Conservation (phyloP, 352 stramenopile species). For the Globisporangium heterothallicum region DNA sequence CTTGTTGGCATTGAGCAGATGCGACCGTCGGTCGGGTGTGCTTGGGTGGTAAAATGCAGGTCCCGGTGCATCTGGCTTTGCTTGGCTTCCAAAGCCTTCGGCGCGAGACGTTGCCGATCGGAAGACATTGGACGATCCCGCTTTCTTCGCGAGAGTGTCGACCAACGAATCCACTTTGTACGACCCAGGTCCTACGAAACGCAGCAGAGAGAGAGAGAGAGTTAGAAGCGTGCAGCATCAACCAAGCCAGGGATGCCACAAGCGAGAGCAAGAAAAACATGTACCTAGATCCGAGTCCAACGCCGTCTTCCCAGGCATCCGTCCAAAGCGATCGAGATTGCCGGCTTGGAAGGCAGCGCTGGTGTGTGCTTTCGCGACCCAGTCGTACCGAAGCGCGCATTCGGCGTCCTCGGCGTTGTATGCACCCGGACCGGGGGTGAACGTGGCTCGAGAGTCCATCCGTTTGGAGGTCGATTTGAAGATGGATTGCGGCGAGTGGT, state of each 20-base stretch:
- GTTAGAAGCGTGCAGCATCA: too few relatives aligned
- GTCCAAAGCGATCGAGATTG: conserved; percentile 53
- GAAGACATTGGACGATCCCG: conserved; percentile 15
- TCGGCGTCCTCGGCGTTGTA: conserved; percentile 71
- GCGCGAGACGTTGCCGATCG: conserved; percentile 30
- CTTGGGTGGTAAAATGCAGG: conserved; percentile 63
- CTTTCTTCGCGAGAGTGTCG: conserved; percentile 8
- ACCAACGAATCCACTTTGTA: conserved; percentile 34
- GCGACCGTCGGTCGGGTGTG: conserved; percentile 49
- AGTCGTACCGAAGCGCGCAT: conserved; percentile 57
- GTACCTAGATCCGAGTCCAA: conserved; percentile 51
- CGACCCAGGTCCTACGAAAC: conserved; percentile 40
- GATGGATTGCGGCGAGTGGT: conserved; percentile 34
- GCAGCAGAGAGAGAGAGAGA: not conserved
- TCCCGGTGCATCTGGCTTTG: conserved; percentile 25
- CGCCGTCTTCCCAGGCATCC: conserved; percentile 23
- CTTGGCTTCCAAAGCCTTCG: conserved; percentile 17
- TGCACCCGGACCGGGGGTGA: conserved; percentile 45
- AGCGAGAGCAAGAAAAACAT: too few relatives aligned
- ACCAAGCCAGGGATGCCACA: too few relatives aligned
- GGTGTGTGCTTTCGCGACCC: conserved; percentile 46
- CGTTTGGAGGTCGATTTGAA: conserved; percentile 68
- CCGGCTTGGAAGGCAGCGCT: conserved; percentile 61
- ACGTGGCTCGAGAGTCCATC: conserved; percentile 27
- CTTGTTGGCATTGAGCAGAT: conserved; percentile 73